Evolutionary conservation across 441 rosid genomes (phyloP), one percentile per base, ranked within the genome.

Genomic region (Pelargonium australe): DNA sequence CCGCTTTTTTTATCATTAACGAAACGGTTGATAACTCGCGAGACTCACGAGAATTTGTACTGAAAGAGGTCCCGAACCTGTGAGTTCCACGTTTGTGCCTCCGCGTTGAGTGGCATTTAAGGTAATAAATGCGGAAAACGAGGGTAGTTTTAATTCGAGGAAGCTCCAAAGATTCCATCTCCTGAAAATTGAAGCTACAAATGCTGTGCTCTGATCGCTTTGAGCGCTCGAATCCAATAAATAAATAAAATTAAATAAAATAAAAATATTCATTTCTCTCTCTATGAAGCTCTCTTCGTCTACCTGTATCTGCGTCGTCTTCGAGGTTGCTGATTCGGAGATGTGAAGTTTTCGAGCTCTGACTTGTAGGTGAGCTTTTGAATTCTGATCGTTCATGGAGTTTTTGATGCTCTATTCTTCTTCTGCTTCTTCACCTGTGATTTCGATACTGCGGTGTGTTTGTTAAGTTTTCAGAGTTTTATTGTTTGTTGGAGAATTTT

Each of bases 351-450:
- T 72, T 41, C 45, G 16, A 71, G 82, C 81, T 69, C 74, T 64
- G 68, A 65, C 60, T 75, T 61, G 55, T 60, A 64, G 82, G 86
- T 80, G 72, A 68, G 61, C 73, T 20, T 23, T 16, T 55, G 41
- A 37, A 5, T 53, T 53, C 61, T 60, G 63, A 60, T 60, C 63
- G 63, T 60, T 60, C 63, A 10, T 60, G 63, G 31, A 60, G 41
- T 9, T 23, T 3, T 28, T 19, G 28, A 19, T 57, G 9, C 2
- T 7, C 3, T 7, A 2, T 14, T 55, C 63, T 19, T 37, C 41
- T 37, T 37, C 41, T 37, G 62, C 37, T 73, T 60, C 64, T 60
- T 23, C 37, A 11, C 9, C 64, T 60, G 64, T 23, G 37, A 23
- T 60, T 60, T 2, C 20, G 14, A 20, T 60, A 3, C 20, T 60